phyloP scores from a whole-genome alignment of 2,329 filamentous ascomycete species.

The Xylaria multiplex region DNA sequence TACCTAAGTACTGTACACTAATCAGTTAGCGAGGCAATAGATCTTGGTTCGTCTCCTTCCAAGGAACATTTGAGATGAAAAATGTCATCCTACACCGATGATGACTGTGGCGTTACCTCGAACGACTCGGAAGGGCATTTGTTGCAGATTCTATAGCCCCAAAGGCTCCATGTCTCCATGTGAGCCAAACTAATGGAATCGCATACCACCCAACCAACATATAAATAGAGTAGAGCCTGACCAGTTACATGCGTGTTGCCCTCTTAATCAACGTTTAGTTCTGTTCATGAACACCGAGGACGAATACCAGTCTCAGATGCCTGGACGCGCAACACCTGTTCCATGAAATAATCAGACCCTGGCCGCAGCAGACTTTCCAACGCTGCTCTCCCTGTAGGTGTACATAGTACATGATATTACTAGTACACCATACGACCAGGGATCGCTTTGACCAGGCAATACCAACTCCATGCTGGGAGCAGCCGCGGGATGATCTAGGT shows the following conservation, averaged over 20 bases:
- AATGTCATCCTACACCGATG: slow-evolving; percentile 16
- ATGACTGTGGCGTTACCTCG: slow-evolving; percentile 2
- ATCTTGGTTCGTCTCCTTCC: slow-evolving; percentile 9
- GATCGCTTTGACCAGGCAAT: slow-evolving; percentile 1
- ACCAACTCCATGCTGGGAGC: neutral
- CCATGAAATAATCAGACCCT: neutral
- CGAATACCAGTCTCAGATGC: neutral
- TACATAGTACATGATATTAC: too few relatives aligned
- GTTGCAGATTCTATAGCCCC: neutral
- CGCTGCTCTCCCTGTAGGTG: too few relatives aligned
- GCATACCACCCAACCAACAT: neutral
- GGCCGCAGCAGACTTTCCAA: neutral
- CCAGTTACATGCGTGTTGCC: neutral
- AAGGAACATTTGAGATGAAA: slow-evolving; percentile 13
- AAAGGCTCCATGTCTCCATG: too few relatives aligned
- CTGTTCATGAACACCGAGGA: slow-evolving; percentile 2
- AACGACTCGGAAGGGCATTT: neutral
- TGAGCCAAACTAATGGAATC: neutral
- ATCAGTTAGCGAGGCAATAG: slow-evolving; percentile 3
- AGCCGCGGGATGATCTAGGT: slow-evolving; percentile 1
- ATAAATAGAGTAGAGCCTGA: neutral
- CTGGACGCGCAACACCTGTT: neutral
- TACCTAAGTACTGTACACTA: neutral
- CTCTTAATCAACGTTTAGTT: neutral
- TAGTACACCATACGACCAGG: neutral